phyloP scores from a whole-genome alignment of 208 protist species.

The Trypanosoma cruzi region DNA sequence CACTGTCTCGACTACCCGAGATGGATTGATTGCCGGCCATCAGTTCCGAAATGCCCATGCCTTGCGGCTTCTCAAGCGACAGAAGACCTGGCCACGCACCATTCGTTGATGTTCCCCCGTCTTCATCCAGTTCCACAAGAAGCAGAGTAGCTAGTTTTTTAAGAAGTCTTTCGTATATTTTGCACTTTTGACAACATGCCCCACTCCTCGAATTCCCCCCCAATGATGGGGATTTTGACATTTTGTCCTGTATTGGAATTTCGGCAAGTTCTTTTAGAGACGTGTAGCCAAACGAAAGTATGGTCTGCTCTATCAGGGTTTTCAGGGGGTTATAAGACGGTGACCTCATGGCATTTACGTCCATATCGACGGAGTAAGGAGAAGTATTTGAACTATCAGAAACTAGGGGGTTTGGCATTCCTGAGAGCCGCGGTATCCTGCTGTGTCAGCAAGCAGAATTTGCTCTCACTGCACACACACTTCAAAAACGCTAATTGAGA shows the following conservation, averaged over 20 bases:
- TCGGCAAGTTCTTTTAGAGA: constrained; percentile 16
- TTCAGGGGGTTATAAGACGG: not conserved
- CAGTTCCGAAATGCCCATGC: not conserved
- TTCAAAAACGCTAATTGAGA: not conserved
- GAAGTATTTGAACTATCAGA: not conserved
- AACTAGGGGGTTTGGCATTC: not conserved
- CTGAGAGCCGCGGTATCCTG: not conserved
- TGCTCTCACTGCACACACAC: not conserved
- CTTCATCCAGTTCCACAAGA: not conserved
- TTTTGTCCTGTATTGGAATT: not conserved
- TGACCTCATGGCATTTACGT: no score
- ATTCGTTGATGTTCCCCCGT: not conserved
- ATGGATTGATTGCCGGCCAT: no score
- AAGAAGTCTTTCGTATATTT: constrained; percentile 2
- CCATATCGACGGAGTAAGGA: no score
- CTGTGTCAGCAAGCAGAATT: not conserved
- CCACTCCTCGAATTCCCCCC: not conserved
- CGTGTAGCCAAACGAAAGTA: constrained; percentile 14
- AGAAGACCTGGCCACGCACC: not conserved
- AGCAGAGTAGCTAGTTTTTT: constrained; percentile 2
- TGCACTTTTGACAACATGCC: not conserved
- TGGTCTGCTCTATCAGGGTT: constrained; percentile 1
- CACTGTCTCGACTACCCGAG: not conserved
- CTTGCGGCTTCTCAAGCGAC: no score
- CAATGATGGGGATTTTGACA: not conserved